Conservation (phyloP, 2,329 filamentous ascomycete genomes). For the Myotisia sp. region DNA sequence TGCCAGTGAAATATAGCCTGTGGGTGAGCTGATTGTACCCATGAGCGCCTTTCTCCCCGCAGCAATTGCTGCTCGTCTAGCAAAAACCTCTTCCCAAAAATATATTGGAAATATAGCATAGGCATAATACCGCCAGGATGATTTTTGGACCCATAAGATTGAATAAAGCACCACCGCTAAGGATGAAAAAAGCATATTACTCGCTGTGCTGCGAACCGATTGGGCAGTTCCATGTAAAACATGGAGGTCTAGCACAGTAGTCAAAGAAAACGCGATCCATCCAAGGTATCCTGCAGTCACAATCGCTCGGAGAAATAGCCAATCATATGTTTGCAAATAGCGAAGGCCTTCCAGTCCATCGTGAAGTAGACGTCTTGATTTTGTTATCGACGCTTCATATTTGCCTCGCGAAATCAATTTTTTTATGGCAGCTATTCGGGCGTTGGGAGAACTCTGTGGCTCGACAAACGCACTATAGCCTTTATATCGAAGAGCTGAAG, state of each 20-base stretch:
- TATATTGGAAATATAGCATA: conserved; percentile 85
- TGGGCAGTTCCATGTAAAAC: conserved; percentile 59
- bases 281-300: conserved; percentile 85
- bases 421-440: conserved; percentile 54
- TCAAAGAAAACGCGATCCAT: conserved; percentile 87
- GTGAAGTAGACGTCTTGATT: conserved; percentile 62
- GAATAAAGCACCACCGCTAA: conserved; percentile 62
- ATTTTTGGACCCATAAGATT: conserved; percentile 64
- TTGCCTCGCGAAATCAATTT: conserved; percentile 50
- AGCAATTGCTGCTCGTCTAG: conserved; percentile 53
- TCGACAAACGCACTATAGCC: conserved; percentile 59
- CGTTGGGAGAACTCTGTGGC: conserved; percentile 44
- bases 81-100: conserved; percentile 94
- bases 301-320: conserved; percentile 81
- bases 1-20: conserved; percentile 44
- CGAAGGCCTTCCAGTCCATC: conserved; percentile 67
- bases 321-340: conserved; percentile 96
- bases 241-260: conserved; percentile 75
- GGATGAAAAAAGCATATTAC: conserved; percentile 57
- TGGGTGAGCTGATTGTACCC: conserved; percentile 48
- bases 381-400: conserved; percentile 63
- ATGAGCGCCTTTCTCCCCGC: conserved; percentile 57
- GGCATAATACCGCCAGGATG: conserved; percentile 70
- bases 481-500: conserved; percentile 59
- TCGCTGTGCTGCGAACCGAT: conserved; percentile 47